Percentiles rank a stretch among this genome's conserved stretches.
These are phyloP conservation scores for Leishmania guyanensis DNA, from an alignment of 208 protist genomes.

Conservation along the genomic window DNA sequence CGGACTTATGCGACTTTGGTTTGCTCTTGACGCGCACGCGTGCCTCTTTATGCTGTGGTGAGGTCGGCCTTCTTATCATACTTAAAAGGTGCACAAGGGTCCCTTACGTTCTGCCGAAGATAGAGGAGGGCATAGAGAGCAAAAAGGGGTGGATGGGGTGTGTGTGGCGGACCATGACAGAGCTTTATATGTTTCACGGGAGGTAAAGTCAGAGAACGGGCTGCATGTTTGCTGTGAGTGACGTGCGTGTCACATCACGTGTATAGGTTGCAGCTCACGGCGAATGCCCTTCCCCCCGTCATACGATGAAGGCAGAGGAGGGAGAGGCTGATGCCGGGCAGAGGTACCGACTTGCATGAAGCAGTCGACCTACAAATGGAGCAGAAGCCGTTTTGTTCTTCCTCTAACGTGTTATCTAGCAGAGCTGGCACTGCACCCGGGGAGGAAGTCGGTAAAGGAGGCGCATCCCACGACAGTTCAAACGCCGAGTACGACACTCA, in stretches of 20 bases:
- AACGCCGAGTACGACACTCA: background rate
- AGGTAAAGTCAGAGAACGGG: background rate
- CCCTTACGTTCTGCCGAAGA: background rate
- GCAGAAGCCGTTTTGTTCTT: background rate
- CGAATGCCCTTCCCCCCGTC: background rate
- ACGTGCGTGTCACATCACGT: background rate
- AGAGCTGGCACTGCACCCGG: background rate
- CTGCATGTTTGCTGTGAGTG: background rate
- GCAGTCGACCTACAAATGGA: constrained; percentile 2
- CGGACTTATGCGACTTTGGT: background rate
- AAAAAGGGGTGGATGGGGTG: background rate
- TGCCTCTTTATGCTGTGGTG: background rate
- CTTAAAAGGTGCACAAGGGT: background rate
- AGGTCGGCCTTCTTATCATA: background rate
- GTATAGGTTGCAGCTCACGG: background rate
- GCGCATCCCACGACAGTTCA: background rate
- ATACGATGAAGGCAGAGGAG: background rate
- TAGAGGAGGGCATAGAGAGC: background rate
- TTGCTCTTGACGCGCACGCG: constrained; percentile 2
- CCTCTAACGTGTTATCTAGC: background rate
- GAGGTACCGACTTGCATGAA: constrained; percentile 2
- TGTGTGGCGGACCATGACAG: background rate
- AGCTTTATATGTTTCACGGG: background rate
- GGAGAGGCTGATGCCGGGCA: background rate
- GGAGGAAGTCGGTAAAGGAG: background rate